Conservation (phyloP, 2,329 filamentous ascomycete genomes). For the Neofusicoccum cordaticola region DNA sequence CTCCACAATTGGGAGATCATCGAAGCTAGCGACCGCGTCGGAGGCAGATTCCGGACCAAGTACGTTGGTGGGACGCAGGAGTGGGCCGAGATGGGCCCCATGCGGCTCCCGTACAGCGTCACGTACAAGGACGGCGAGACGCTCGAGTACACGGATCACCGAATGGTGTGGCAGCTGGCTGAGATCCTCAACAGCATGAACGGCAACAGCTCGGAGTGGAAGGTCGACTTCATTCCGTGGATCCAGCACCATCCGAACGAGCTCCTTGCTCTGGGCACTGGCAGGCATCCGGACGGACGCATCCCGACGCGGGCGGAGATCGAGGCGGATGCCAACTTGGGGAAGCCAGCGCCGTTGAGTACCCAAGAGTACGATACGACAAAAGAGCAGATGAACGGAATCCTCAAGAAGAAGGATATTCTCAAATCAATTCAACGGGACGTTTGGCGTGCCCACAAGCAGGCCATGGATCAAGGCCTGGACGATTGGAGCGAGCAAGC, state of each 20-base stretch:
- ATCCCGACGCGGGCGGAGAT: conserved; percentile 7
- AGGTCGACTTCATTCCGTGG: conserved; percentile 4
- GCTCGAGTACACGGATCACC: conserved; percentile 4
- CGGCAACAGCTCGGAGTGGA: not conserved
- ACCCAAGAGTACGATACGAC: not conserved
- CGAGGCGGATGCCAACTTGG: not conserved
- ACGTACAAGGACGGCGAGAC: conserved; percentile 10
- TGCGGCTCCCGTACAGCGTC: not conserved
- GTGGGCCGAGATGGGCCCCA: conserved; percentile 9
- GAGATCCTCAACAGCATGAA: not conserved
- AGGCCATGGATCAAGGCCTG: not conserved
- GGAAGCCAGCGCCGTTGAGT: not conserved
- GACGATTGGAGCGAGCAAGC: conserved; percentile 6
- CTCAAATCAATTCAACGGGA: not conserved
- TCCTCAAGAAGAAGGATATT: not conserved
- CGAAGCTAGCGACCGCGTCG: not conserved
- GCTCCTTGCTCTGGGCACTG: not conserved
- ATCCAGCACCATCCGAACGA: conserved; percentile 7
- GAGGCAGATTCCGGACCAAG: not conserved
- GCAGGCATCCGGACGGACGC: not conserved
- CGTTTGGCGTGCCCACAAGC: not conserved
- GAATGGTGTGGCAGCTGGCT: conserved; percentile 5
- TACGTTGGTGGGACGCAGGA: not conserved
- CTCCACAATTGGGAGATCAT: conserved; percentile 11
- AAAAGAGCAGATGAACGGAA: conserved; percentile 1